Base-by-base conservation (phyloP, 169 alveolate species). In the Eimeria acervulina region DNA sequence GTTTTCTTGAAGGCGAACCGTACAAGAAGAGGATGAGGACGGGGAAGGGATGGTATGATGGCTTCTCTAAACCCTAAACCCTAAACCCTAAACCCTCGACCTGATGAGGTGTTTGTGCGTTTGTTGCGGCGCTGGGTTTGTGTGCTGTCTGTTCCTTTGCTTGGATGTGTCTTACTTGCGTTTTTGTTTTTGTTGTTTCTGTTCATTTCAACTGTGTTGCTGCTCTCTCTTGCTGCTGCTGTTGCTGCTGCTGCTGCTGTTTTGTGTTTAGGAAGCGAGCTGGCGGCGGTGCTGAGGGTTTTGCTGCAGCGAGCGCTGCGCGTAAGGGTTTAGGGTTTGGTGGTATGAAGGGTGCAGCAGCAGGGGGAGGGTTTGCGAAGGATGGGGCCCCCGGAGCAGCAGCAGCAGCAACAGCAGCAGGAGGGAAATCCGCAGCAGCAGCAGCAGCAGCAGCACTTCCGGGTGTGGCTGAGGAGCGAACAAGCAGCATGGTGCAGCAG, bases 11-110 rank as follows among this genome's bases (percentile, higher is more conserved):
- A 42, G 89, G 63, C 61, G 55, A 40, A 17, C 63, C 89, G 36
- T 78, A 78, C 63, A 78, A 78, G 89, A 78, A 78, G 28, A 59
- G 89, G 63, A 78, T 78, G 89, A 26, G 89, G 36, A 78, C 89
- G 66, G 63, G 89, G 63, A 78, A 78, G 33, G 89, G 89, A 78
- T 78, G 89, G 89, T 78, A 36, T 2, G 89, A 0, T 21, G 21
- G 63, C 74, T 26, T 26, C n/a, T n/a, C 74, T 63, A 63, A 63
- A 63, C 10, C 89, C 63, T 0, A 78, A 78, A 78, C 38, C 83
- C 51, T 31, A 72, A n/a, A 72, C 84, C 47, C 84, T 1, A 72
- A 72, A 31, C 84, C 84, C 52, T 72, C 19, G 28, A 72, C 84
- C 84, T 44, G 19, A 72, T 17, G 7, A 51, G 15, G 59, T 17